Evolutionary conservation across 257 asterid genomes (phyloP).

Genomic region (Solanum ahanhuiri): DNA sequence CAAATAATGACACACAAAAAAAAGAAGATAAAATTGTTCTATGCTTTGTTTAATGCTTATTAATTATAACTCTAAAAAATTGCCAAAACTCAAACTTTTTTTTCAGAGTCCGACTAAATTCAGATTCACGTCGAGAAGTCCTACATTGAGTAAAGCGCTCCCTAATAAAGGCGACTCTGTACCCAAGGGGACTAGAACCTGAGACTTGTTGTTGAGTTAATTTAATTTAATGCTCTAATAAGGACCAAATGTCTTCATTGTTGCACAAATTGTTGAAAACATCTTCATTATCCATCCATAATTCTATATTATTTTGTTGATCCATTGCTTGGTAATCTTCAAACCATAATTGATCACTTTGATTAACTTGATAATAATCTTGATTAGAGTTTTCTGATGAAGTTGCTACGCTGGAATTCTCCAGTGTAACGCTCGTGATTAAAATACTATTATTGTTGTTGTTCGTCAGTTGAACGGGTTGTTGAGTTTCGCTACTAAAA

Average conservation of each 20-base stretch:
- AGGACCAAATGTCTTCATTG: background rate
- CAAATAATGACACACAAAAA: background rate
- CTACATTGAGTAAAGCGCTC: too few species aligned
- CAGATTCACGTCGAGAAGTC: fast-evolving
- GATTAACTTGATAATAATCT: background rate
- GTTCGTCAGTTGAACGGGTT: background rate
- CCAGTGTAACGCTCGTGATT: background rate
- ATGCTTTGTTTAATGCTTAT: background rate
- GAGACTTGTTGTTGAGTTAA: background rate
- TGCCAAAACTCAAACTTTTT: too few species aligned
- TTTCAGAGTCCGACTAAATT: too few species aligned
- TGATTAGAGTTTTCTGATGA: background rate
- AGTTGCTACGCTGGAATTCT: background rate
- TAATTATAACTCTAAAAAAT: background rate
- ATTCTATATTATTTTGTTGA: background rate
- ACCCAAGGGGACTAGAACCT: too few species aligned
- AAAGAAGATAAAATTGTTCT: background rate
- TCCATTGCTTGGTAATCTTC: background rate
- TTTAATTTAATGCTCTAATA: background rate
- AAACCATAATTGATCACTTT: background rate
- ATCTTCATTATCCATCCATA: background rate
- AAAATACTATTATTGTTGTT: background rate
- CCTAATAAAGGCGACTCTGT: fast-evolving
- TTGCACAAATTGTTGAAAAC: background rate
- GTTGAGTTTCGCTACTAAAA: background rate